Conservation (phyloP, 495 filamentous ascomycete species). For the Tuber calosporum region DNA sequence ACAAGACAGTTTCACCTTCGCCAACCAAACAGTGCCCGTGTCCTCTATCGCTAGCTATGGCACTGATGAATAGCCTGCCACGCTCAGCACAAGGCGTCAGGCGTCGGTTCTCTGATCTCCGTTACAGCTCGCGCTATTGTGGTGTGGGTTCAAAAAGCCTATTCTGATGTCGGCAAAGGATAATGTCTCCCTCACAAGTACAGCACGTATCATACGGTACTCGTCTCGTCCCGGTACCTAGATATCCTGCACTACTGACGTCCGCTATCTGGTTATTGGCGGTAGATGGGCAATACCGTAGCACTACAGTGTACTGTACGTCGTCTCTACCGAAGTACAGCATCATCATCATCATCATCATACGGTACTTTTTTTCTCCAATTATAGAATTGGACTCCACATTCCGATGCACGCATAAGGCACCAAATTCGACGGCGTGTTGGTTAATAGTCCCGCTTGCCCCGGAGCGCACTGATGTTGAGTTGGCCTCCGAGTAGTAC, state of each 20-base stretch:
- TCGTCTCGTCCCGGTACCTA: neutral
- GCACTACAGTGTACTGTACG: neutral
- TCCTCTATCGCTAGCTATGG: neutral
- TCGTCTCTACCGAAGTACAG: neutral
- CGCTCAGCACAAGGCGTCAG: neutral
- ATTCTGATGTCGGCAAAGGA: neutral
- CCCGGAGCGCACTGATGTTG: neutral
- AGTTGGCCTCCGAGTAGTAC: neutral
- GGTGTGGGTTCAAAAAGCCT: neutral
- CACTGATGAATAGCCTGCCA: neutral
- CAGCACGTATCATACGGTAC: too few relatives aligned
- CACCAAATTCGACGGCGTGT: neutral
- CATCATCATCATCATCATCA: too few relatives aligned
- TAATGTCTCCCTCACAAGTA: neutral
- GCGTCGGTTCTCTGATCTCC: neutral
- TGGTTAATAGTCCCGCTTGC: neutral
- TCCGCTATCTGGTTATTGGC: neutral
- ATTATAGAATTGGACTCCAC: neutral
- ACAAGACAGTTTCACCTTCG: neutral
- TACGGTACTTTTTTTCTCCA: neutral
- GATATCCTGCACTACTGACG: neutral
- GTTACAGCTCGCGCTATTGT: neutral
- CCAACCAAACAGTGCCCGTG: neutral
- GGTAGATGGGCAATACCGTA: neutral
- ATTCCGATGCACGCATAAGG: neutral